Evolutionary conservation across 2,329 filamentous ascomycete genomes (phyloP).

Genomic region (Myrmaecium sp.): DNA sequence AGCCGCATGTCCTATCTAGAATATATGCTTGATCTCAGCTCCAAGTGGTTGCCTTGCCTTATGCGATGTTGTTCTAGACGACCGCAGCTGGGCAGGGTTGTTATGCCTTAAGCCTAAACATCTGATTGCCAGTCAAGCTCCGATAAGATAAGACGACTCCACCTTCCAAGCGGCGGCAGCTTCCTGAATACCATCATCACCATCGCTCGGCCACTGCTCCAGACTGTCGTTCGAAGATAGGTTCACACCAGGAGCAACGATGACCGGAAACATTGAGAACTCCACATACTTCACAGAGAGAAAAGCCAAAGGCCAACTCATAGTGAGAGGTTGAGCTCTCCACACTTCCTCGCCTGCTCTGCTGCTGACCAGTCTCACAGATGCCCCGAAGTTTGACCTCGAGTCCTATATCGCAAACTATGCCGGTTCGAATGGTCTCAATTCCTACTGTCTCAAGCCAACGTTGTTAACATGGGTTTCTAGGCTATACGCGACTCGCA

Average conservation of each 20-base stretch:
- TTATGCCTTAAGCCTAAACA: no score
- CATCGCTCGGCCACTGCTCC: no score
- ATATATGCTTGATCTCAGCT: no score
- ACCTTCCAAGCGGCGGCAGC: no score
- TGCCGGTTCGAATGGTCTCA: slow-evolving; percentile 35
- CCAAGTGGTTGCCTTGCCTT: no score
- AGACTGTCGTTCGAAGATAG: no score
- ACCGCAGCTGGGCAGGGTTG: no score
- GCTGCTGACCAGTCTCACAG: slow-evolving; percentile 24
- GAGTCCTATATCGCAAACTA: slow-evolving; percentile 87
- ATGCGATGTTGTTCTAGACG: no score
- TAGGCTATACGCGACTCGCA: slow-evolving; percentile 66
- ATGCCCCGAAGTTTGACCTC: slow-evolving; percentile 74
- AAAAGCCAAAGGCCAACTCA: slow-evolving; percentile 10
- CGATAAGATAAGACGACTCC: no score
- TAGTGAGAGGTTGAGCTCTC: slow-evolving; percentile 15
- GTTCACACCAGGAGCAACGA: slow-evolving; percentile 7
- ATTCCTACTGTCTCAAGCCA: not conserved
- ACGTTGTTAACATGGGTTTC: not conserved
- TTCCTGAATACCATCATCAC: no score
- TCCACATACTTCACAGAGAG: slow-evolving; percentile 18
- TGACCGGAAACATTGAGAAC: slow-evolving; percentile 18
- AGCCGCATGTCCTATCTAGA: no score
- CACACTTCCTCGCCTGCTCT: not conserved
- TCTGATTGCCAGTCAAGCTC: no score